Base-by-base conservation (phyloP, 1,284 basidiomycete genomes). In the Rhodofomes roseus region DNA sequence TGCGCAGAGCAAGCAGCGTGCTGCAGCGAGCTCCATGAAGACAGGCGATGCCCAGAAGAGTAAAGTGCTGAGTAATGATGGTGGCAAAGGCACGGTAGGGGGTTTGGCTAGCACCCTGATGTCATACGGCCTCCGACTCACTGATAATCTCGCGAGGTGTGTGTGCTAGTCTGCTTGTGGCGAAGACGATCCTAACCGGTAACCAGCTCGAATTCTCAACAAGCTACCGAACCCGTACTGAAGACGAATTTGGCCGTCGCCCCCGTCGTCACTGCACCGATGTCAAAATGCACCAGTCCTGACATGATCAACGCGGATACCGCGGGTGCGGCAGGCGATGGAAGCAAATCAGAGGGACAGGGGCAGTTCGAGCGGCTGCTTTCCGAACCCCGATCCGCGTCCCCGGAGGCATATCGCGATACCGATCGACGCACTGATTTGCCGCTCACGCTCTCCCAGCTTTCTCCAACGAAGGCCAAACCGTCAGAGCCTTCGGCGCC, bases 61-160 rank as follows among this genome's bases (percentile, higher is more conserved):
- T 18, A 52, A 25, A 14, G 50, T 37, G 50, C 50, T 18, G 7
- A 37, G 50, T 22, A 20, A 52, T 37, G 36, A 37, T 20, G 50
- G n/a, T 16, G 37, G n/a, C 40, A 55, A 40, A 37, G 37, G 48
- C 37, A 36, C 27, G 8, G 37, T 36, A 14, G 65, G 66, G 16
- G 66, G 64, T 34, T 57, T 70, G 54, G 68, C 67, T n/a, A 61
- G 61, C 40, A 58, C 66, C 12, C 65, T 70, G 25, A 54, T 70
- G 59, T 63, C 68, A n/a, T 70, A 59, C 40, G 67, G 66, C 1
- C 62, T 65, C 54, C 58, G 57, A 56, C 40, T 65, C 22, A 56
- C 64, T 37, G 58, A 60, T n/a, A 57, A 48, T 29, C 23, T 60
- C 34, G 53, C 55, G 41, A 62, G 58, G 66, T 66, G 46, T 62